These are phyloP conservation scores for Exophiala sp. DNA, from an alignment of 2,329 filamentous ascomycete genomes.

Conservation along the genomic window DNA sequence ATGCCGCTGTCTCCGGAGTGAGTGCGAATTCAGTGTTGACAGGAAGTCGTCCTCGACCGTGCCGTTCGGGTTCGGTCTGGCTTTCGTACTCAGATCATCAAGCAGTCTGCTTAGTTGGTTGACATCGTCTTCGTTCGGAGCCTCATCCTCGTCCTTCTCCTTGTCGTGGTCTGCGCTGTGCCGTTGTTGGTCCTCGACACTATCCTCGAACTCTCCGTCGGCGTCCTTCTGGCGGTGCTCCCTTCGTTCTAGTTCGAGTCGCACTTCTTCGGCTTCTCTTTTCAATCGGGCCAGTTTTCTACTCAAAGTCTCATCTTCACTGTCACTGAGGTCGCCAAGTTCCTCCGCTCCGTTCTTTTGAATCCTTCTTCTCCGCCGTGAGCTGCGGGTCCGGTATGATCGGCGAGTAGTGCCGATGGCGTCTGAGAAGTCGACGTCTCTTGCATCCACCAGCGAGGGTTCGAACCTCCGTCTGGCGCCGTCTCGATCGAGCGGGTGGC, in stretches of 20 bases:
- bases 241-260: conserved; percentile 43
- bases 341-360: conserved; percentile 48
- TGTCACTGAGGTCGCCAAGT: conserved; percentile 58
- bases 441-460: conserved; percentile 67
- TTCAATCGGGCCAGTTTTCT: conserved; percentile 74
- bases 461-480: conserved; percentile 76
- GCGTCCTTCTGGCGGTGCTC: conserved; percentile 52
- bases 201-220: conserved; percentile 23
- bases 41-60: conserved; percentile 24
- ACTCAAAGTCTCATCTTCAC: conserved; percentile 70
- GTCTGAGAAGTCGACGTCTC: conserved; percentile 81
- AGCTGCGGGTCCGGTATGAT: conserved; percentile 71
- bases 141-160: conserved; percentile 32
- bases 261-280: conserved; percentile 72
- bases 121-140: conserved; percentile 51
- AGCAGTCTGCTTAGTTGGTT: conserved; percentile 65
- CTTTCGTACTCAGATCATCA: conserved; percentile 38
- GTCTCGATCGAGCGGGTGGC: conserved; percentile 67
- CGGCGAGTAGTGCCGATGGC: conserved; percentile 75
- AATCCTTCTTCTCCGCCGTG: conserved; percentile 50
- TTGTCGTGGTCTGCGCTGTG: conserved; percentile 32
- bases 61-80: conserved; percentile 6
- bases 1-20: background rate
- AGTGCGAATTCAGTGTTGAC: conserved; percentile 12
- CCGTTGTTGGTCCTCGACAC: conserved; percentile 38